phyloP scores from a whole-genome alignment of 1,139 yeast species.

The Hansenula sp. region DNA sequence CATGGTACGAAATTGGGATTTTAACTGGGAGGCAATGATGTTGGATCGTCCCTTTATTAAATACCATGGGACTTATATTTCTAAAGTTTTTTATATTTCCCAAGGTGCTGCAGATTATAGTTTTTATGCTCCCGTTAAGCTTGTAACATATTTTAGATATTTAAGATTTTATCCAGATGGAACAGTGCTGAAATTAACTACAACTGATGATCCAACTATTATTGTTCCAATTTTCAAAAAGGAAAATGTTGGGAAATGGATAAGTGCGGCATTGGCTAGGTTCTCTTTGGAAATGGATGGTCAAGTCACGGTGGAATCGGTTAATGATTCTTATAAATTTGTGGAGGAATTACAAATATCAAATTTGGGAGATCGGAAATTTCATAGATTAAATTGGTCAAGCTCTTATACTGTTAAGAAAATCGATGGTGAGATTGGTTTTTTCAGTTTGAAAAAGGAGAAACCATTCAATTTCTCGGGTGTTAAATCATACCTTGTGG shows the following conservation, averaged over 20 bases:
- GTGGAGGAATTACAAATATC: slow-evolving; percentile 57
- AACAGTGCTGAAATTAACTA: slow-evolving; percentile 57
- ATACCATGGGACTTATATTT: slow-evolving; percentile 79
- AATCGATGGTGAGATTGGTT: slow-evolving; percentile 46
- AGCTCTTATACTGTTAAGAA: slow-evolving; percentile 54
- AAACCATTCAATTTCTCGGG: slow-evolving; percentile 71
- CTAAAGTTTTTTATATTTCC: slow-evolving; percentile 78
- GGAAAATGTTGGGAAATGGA: slow-evolving; percentile 25
- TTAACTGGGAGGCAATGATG: slow-evolving; percentile 53
- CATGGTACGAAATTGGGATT: slow-evolving; percentile 44
- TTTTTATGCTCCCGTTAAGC: slow-evolving; percentile 70
- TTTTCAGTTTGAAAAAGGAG: slow-evolving; percentile 63
- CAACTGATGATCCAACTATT: slow-evolving; percentile 60
- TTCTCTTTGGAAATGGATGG: slow-evolving; percentile 61
- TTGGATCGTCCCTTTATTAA: slow-evolving; percentile 65
- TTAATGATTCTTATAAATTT: slow-evolving; percentile 59
- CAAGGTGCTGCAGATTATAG: slow-evolving; percentile 71
- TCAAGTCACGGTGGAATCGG: slow-evolving; percentile 53
- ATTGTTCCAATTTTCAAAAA: slow-evolving; percentile 54
- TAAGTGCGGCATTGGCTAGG: slow-evolving; percentile 35
- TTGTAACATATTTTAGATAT: slow-evolving; percentile 86
- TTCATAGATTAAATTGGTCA: slow-evolving; percentile 68
- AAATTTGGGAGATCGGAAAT: slow-evolving; percentile 53
- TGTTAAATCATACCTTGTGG: slow-evolving; percentile 43
- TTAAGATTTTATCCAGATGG: slow-evolving; percentile 81